Conservation (phyloP, 305 asterid species). For the Fraxinus angustifolia region DNA sequence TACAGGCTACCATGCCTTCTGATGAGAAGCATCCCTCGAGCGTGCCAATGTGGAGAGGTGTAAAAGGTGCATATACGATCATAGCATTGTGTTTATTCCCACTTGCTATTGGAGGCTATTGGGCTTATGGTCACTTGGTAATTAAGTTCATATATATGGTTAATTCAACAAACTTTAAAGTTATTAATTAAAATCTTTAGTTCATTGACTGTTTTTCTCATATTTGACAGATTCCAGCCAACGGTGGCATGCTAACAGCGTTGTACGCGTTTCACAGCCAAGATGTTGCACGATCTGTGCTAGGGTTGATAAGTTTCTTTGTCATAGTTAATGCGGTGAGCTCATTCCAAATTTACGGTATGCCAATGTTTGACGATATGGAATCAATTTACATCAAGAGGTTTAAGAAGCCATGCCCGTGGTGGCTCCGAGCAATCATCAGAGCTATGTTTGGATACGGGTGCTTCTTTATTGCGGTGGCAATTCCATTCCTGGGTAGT, state of each 20-base stretch:
- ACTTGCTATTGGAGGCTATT: slow-evolving; percentile 69
- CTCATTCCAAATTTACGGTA: slow-evolving; percentile 79
- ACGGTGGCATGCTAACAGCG: slow-evolving; percentile 70
- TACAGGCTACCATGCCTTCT: slow-evolving; percentile 92
- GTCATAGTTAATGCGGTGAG: slow-evolving; percentile 61
- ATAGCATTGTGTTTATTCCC: slow-evolving; percentile 81
- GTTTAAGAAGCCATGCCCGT: slow-evolving; percentile 62
- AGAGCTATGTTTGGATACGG: slow-evolving; percentile 54
- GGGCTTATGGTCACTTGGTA: slow-evolving; percentile 87
- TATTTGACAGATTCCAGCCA: slow-evolving; percentile 51
- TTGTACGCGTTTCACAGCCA: slow-evolving; percentile 46
- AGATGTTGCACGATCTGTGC: slow-evolving; percentile 44
- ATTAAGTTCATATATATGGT: not conserved
- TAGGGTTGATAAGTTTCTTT: slow-evolving; percentile 45
- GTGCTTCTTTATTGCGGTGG: slow-evolving; percentile 67
- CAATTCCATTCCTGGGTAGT: slow-evolving; percentile 70
- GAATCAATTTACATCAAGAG: slow-evolving; percentile 55
- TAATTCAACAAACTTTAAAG: not conserved
- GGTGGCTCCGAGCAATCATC: slow-evolving; percentile 67
- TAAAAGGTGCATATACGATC: slow-evolving; percentile 52
- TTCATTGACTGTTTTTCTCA: slow-evolving; percentile 9
- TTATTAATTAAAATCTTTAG: slow-evolving; percentile 7
- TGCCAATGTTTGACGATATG: slow-evolving; percentile 70
- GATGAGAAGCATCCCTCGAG: slow-evolving; percentile 83
- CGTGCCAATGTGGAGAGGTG: slow-evolving; percentile 94